Evolutionary conservation across 805 yeast genomes (phyloP), one percentile per base, ranked within the genome.

Genomic region (Barnettozyma siamensis): DNA sequence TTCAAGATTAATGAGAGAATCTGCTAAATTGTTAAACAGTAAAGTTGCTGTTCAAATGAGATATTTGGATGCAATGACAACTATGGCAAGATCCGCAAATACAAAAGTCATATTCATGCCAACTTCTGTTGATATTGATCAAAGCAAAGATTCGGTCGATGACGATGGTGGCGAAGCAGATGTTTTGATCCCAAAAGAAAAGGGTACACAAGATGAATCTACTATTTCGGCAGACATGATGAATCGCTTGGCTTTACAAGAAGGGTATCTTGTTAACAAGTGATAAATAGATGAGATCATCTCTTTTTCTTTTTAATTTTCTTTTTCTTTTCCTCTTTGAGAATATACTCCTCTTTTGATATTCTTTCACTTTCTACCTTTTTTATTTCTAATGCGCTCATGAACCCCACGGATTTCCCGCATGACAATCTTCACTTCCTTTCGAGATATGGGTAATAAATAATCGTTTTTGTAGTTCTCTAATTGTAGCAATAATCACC

Each of bases 101-200:
- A 64, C 84, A n/a, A 77, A 80, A 61, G 88, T 81, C 40, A 80
- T 81, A 24, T 81, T 81, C 60, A 81, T 81, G 87, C 88, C 88
- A 6, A 59, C 69, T 31, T 66, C 71, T 35, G 59, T 57, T 36
- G 67, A 67, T 13, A 58, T 67, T 44, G 74, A 69, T 40, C 42
- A 33, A 29, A 36, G 33, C 23, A 36, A 31, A 26, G 40, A 37
- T 12, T 21, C 16, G 18, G 35, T 37, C 19, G 40, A 37, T 32
- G 40, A 36, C 8, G 24, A 21, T 21, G 24, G 10, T 17, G 41
- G 37, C 18, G 47, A 37, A 19, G 36, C 27, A 16, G n/a, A 17
- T 31, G 41, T 27, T 5, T 19, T 40, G 20, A 3, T 17, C 3
- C 32, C 31, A 7, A 33, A 35, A 12, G 29, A 18, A 5, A 11